Evolutionary conservation across 1,139 yeast genomes (phyloP).

Genomic region (Hyphopichia buzzinii): DNA sequence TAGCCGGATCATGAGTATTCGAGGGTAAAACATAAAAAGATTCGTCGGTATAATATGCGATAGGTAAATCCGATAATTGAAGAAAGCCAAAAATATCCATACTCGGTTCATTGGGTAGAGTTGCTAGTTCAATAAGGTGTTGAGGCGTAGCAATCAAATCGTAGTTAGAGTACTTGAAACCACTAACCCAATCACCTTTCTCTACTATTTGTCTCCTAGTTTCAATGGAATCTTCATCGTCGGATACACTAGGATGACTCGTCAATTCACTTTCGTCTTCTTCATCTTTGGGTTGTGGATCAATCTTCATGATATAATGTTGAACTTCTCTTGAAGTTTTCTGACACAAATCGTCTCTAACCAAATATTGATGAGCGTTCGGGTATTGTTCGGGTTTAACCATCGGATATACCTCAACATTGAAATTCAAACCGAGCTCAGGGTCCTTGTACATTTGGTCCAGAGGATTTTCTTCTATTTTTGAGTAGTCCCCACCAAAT

Average conservation of each 20-base stretch:
- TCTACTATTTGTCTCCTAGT: slow-evolving; percentile 6
- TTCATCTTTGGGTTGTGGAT: slow-evolving; percentile 18
- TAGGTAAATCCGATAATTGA: slow-evolving; percentile 44
- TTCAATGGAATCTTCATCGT: slow-evolving; percentile 15
- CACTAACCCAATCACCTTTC: slow-evolving; percentile 35
- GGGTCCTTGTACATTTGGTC: slow-evolving; percentile 7
- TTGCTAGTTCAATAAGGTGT: slow-evolving; percentile 41
- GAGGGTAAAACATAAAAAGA: slow-evolving; percentile 55
- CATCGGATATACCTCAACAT: slow-evolving; percentile 67
- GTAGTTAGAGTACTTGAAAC: slow-evolving; percentile 66
- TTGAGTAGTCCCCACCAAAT: slow-evolving; percentile 31
- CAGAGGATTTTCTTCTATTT: slow-evolving; percentile 10
- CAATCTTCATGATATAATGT: slow-evolving; percentile 19
- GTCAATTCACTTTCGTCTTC: slow-evolving; percentile 15
- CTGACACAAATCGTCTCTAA: slow-evolving; percentile 10
- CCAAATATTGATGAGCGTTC: slow-evolving; percentile 31
- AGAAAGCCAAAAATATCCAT: slow-evolving; percentile 68
- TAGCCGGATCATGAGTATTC: slow-evolving; percentile 29
- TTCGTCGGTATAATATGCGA: slow-evolving; percentile 59
- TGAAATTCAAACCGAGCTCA: slow-evolving; percentile 23
- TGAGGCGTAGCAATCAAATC: slow-evolving; percentile 38
- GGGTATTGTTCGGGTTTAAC: slow-evolving; percentile 43
- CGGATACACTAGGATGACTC: slow-evolving; percentile 12
- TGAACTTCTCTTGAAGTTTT: slow-evolving; percentile 20
- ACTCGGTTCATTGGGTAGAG: slow-evolving; percentile 45